These are phyloP conservation scores for Achaetomiella virescens DNA, from an alignment of 495 filamentous ascomycete genomes.

Conservation along the genomic window DNA sequence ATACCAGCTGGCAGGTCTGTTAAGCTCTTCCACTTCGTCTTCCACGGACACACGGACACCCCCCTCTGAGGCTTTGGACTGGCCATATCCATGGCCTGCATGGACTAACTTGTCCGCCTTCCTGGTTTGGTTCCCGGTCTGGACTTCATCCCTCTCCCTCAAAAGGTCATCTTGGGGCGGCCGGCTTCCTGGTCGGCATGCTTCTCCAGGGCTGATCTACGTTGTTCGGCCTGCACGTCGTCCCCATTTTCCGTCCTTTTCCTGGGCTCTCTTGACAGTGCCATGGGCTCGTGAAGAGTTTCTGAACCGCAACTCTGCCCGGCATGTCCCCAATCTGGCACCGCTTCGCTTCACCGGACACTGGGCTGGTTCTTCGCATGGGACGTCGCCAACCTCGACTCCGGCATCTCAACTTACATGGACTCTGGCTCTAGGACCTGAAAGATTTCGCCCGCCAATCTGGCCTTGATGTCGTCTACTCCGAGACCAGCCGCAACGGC, in stretches of 20 bases:
- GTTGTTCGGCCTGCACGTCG: slow-evolving; percentile 1
- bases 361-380: slow-evolving; percentile 41
- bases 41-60: slow-evolving; percentile 36
- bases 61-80: slow-evolving; percentile 23
- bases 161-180: slow-evolving; percentile 5
- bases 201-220: slow-evolving; percentile 3
- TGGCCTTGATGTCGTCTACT: slow-evolving; percentile 95
- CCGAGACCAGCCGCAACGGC: slow-evolving; percentile 88
- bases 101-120: slow-evolving; percentile 7
- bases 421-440: slow-evolving; percentile 75
- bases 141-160: slow-evolving; percentile 9
- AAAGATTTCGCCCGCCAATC: slow-evolving; percentile 99
- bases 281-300: background rate
- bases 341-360: slow-evolving; percentile 35
- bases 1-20: slow-evolving; percentile 99
- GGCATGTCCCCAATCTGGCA: slow-evolving; percentile 1
- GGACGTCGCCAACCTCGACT: slow-evolving; percentile 22
- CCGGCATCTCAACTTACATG: slow-evolving; percentile 50
- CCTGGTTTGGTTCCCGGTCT: slow-evolving; percentile 17
- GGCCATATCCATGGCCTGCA: slow-evolving; percentile 14
- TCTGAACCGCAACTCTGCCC: slow-evolving; percentile 7
- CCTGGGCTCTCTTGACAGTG: slow-evolving; percentile 17
- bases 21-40: slow-evolving; percentile 53
- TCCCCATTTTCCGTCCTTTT: background rate
- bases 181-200: slow-evolving; percentile 5